Evolutionary conservation across 305 asterid species (phyloP).

Genomic region (Fraxinus sp.): DNA sequence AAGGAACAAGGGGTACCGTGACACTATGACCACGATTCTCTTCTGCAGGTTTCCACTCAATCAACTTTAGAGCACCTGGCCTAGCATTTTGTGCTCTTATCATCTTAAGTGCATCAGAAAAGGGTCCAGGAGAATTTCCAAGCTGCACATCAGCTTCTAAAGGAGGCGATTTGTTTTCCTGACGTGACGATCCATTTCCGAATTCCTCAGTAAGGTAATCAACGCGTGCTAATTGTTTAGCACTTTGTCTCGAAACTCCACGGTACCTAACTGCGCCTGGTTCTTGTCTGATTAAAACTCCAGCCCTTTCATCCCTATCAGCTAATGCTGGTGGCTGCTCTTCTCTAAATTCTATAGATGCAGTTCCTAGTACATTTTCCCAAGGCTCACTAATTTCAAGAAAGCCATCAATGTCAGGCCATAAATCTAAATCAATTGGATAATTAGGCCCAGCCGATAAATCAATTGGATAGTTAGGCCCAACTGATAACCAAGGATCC

Average conservation of each 20-base stretch:
- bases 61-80: constrained; percentile 32
- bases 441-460: constrained; percentile 34
- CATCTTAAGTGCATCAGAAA: constrained; percentile 53
- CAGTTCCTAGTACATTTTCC: constrained; percentile 17
- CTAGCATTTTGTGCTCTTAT: constrained; percentile 40
- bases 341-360: constrained; percentile 10
- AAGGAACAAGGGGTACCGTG: constrained; percentile 37
- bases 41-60: constrained; percentile 51
- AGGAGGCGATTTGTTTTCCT: constrained; percentile 34
- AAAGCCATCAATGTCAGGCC: constrained; percentile 18
- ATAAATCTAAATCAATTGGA: constrained; percentile 34
- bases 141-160: constrained; percentile 34
- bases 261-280: neutral
- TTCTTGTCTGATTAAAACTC: constrained; percentile 15
- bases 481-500: constrained; percentile 50
- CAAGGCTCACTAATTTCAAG: neutral
- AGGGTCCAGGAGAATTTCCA: constrained; percentile 49
- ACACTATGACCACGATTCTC: constrained; percentile 21
- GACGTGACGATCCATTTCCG: constrained; percentile 28
- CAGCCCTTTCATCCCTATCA: neutral
- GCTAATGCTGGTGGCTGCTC: constrained; percentile 18
- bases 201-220: constrained; percentile 16
- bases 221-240: constrained; percentile 49
- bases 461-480: constrained; percentile 22
- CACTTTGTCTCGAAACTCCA: constrained; percentile 27